phyloP scores from a whole-genome alignment of 768 basidiomycete genomes.

The Tulasnella sp. region DNA sequence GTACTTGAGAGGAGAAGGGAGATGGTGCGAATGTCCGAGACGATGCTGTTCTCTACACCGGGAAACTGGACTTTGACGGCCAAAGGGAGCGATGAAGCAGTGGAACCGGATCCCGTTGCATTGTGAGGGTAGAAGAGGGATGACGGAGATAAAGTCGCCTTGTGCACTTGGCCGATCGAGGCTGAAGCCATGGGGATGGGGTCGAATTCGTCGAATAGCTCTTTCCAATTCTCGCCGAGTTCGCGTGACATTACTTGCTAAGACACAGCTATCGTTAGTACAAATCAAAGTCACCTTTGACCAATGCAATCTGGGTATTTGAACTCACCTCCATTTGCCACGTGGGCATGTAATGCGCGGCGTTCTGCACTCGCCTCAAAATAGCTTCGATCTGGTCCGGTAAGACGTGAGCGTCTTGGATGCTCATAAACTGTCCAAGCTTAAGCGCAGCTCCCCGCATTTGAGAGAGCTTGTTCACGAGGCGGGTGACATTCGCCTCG shows the following conservation, averaged over 20 bases:
- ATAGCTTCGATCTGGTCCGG: slow-evolving; percentile 87
- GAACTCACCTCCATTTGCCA: slow-evolving; percentile 91
- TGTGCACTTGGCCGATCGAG: slow-evolving; percentile 96
- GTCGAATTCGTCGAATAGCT: slow-evolving; percentile 73
- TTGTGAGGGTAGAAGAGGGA: slow-evolving; percentile 49
- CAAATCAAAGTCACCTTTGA: slow-evolving; percentile 17
- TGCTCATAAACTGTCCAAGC: slow-evolving; percentile 95
- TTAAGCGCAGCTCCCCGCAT: slow-evolving; percentile 98
- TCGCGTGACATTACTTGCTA: slow-evolving; percentile 71
- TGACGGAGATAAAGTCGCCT: slow-evolving; percentile 60
- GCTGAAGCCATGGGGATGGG: slow-evolving; percentile 92
- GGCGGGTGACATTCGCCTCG: slow-evolving; percentile 84
- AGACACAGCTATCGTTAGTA: slow-evolving; percentile 36
- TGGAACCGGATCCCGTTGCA: slow-evolving; percentile 36
- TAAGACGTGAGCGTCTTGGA: slow-evolving; percentile 91
- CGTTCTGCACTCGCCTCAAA: slow-evolving; percentile 88
- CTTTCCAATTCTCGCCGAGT: slow-evolving; percentile 74
- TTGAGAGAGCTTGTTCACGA: slow-evolving; percentile 89
- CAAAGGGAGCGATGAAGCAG: not conserved
- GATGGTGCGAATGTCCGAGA: slow-evolving; percentile 85
- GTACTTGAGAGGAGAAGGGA: slow-evolving; percentile 72
- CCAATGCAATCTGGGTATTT: not conserved
- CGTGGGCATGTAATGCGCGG: slow-evolving; percentile 98
- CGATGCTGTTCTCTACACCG: slow-evolving; percentile 82
- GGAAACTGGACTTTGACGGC: slow-evolving; percentile 91